These are phyloP conservation scores for Candida stauntonica DNA, from an alignment of 805 yeast species.

Conservation along the genomic window DNA sequence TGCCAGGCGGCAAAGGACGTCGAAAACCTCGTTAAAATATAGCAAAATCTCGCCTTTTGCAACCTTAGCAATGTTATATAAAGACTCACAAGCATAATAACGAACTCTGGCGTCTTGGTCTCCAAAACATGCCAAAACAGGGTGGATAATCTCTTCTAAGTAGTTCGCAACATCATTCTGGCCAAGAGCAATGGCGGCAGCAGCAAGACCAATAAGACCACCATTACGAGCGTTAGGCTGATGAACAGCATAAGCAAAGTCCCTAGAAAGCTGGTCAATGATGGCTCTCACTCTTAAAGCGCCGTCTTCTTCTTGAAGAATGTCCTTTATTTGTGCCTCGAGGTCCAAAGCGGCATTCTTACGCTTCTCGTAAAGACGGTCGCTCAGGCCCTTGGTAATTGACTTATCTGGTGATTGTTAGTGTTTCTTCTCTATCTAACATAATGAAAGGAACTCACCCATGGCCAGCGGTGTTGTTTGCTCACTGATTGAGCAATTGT, in stretches of 20 bases:
- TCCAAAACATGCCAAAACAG: slow-evolving; percentile 91
- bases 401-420: slow-evolving; percentile 44
- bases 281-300: slow-evolving; percentile 52
- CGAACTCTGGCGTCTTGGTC: slow-evolving; percentile 97
- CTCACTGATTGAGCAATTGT: too few species aligned
- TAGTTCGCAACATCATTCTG: slow-evolving; percentile 76
- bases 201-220: slow-evolving; percentile 92
- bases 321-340: slow-evolving; percentile 72
- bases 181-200: slow-evolving; percentile 92
- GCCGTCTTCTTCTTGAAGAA: slow-evolving; percentile 56
- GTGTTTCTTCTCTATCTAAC: neutral
- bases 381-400: slow-evolving; percentile 63
- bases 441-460: slow-evolving; percentile 1
- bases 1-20: slow-evolving; percentile 82
- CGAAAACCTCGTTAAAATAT: slow-evolving; percentile 92
- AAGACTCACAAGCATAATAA: slow-evolving; percentile 93
- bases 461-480: neutral
- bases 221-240: slow-evolving; percentile 90
- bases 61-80: slow-evolving; percentile 93
- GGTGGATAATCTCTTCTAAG: slow-evolving; percentile 81
- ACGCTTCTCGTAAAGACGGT: slow-evolving; percentile 72
- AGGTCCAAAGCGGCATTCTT: slow-evolving; percentile 74
- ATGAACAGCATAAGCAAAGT: slow-evolving; percentile 78
- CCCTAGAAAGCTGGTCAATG: slow-evolving; percentile 71
- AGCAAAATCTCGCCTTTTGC: slow-evolving; percentile 91